Base-by-base conservation (phyloP, 257 asterid species). In the Penstemon newberryi region DNA sequence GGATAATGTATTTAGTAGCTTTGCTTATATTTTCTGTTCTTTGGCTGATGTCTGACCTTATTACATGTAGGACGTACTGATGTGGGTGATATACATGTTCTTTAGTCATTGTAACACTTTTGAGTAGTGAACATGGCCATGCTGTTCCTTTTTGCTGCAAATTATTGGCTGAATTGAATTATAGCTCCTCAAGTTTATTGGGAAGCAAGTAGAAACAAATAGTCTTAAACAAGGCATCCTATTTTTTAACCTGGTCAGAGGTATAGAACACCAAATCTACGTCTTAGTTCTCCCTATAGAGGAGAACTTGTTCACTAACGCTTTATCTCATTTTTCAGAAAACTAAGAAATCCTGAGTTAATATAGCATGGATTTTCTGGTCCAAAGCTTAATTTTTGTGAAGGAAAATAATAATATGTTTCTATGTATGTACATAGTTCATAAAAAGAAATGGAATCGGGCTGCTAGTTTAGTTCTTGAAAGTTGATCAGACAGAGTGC, bases 1-100 rank as follows among this genome's bases (percentile, higher is more conserved):
- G 67, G 53, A 58, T 68, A 52, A 87, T 83, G 82, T 80, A 78
- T 76, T 73, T 74, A 66, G 72, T 72, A 69, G 77, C 54, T 71
- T 68, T 82, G 43, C 50, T 63, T 50, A 45, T 79, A 49, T 39
- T 63, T 45, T 56, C 69, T 72, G 57, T 66, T 67, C 46, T 39
- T 72, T 72, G 70, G 69, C 70, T 71, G 71, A 66, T 58, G 41
- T 70, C 46, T 63, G 60, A 6, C 63, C 13, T 33, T 33, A 41
- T 46, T 25, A 59, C 73, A 57, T 49, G 42, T 53, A 63, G 66
- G 60, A 52, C 56, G 39, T 54, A 44, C 56, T 67, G 63, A 60
- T 65, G 60, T 59, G 71, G 73, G 47, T 57, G 8, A 52, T 66
- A 45, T 63, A n/a, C 74, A 60, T 66, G 69, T 55, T 52, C 57